Conservation (phyloP, 1,284 basidiomycete genomes). For the Tausonia pullulans region DNA sequence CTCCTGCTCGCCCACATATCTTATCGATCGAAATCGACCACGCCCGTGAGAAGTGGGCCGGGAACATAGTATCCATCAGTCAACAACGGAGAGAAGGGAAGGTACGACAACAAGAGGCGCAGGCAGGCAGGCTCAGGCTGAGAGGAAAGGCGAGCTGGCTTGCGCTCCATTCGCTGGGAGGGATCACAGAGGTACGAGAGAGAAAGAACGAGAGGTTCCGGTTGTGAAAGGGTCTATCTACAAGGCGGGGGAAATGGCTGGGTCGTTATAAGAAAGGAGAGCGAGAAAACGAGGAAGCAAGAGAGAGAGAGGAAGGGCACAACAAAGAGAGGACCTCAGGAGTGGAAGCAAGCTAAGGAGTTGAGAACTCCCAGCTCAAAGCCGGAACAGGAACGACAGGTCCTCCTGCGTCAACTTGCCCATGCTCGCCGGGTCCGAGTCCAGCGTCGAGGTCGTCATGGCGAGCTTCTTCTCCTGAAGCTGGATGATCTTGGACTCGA, state of each 20-base stretch:
- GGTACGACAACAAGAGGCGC: no score
- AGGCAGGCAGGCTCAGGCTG: no score
- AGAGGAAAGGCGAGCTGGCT: no score
- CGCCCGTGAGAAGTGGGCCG: no score
- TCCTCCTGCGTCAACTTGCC: conserved; percentile 17
- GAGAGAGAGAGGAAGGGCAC: neutral
- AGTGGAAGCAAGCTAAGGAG: neutral
- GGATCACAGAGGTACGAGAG: neutral
- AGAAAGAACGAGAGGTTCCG: neutral
- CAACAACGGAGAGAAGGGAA: no score
- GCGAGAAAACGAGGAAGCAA: neutral
- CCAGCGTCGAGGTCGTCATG: conserved; percentile 21
- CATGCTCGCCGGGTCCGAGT: conserved; percentile 8
- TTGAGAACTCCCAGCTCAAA: neutral
- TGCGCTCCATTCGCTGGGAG: no score
- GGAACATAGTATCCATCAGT: no score
- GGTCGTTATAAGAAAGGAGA: neutral
- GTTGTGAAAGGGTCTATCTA: neutral
- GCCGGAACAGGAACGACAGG: conserved; percentile 16
- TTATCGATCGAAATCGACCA: no score
- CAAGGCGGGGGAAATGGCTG: neutral
- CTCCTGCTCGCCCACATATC: no score
- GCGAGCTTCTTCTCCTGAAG: conserved; percentile 80
- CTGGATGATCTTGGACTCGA: conserved; percentile 78
- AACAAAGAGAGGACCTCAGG: neutral